Evolutionary conservation across 2,329 filamentous ascomycete species (phyloP).

Genomic region (Polytolypa hystricis): DNA sequence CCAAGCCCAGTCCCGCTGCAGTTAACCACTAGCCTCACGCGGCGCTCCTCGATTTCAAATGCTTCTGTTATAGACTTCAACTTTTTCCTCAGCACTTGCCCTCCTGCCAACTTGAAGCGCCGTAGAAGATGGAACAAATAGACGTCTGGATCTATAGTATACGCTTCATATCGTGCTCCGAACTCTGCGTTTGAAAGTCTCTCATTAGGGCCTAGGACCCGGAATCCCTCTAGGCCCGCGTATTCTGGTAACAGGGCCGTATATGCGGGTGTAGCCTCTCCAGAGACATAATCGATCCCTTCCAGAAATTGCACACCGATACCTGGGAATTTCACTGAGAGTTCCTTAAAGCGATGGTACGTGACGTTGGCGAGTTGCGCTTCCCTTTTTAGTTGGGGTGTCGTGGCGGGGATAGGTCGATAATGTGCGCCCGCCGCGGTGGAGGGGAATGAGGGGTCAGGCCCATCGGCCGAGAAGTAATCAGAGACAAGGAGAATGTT

Average conservation of each 20-base stretch:
- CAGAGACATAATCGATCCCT: conserved; percentile 32
- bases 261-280: conserved; percentile 10
- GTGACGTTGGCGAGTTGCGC: conserved; percentile 28
- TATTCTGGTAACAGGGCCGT: conserved; percentile 29
- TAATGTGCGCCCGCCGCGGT: conserved; percentile 39
- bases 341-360: conserved; percentile 26
- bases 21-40: conserved; percentile 32
- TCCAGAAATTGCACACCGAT: conserved; percentile 27
- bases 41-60: conserved; percentile 22
- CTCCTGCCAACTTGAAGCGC: conserved; percentile 30
- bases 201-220: conserved; percentile 19
- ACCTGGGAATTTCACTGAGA: conserved; percentile 24
- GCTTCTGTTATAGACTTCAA: conserved; percentile 22
- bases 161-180: conserved; percentile 32
- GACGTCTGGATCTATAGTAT: conserved; percentile 33
- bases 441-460: conserved; percentile 33
- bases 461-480: conserved; percentile 26
- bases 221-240: conserved; percentile 25
- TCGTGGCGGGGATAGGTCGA: conserved; percentile 32
- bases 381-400: conserved; percentile 27
- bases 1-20: conserved; percentile 34
- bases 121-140: conserved; percentile 33
- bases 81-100: conserved; percentile 15
- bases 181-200: conserved; percentile 27
- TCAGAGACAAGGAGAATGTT: conserved; percentile 30